Conservation (phyloP, 2,329 filamentous ascomycete genomes). For the Penicillium sp. region DNA sequence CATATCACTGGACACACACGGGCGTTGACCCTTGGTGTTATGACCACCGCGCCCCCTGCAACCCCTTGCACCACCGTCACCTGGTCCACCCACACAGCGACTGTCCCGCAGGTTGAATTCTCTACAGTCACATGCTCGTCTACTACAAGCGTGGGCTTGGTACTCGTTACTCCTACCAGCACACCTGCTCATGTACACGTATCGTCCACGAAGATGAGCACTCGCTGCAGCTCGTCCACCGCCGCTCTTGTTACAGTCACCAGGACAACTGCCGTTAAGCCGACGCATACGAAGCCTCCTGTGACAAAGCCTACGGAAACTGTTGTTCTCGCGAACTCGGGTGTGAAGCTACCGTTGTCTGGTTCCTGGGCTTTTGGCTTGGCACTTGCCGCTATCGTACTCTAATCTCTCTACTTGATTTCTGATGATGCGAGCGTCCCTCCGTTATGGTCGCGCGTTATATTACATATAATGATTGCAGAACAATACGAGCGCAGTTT, state of each 20-base stretch:
- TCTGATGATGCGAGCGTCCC: not conserved
- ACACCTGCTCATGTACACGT: not conserved
- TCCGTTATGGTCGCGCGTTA: not conserved
- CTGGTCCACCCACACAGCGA: constrained; percentile 35
- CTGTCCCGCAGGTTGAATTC: constrained; percentile 43
- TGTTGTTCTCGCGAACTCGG: not conserved
- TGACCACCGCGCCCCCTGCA: constrained; percentile 9
- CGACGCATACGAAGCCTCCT: not conserved
- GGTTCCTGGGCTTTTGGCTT: not conserved
- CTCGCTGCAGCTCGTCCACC: not conserved
- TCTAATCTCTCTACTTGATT: not conserved
- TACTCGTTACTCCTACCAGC: constrained; percentile 4
- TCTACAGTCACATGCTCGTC: constrained; percentile 27
- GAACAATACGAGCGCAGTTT: not conserved
- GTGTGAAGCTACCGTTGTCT: not conserved
- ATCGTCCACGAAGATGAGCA: not conserved
- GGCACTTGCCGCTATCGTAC: not conserved
- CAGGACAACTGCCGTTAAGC: not conserved
- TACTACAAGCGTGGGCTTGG: constrained; percentile 24
- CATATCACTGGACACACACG: not conserved
- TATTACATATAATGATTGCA: not conserved
- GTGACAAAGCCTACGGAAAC: not conserved
- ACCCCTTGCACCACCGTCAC: constrained; percentile 36
- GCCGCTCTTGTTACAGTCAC: not conserved
- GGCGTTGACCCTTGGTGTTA: not conserved